These are phyloP conservation scores for Jacaranda mimosifolia DNA, from an alignment of 257 asterid genomes.

Conservation along the genomic window DNA sequence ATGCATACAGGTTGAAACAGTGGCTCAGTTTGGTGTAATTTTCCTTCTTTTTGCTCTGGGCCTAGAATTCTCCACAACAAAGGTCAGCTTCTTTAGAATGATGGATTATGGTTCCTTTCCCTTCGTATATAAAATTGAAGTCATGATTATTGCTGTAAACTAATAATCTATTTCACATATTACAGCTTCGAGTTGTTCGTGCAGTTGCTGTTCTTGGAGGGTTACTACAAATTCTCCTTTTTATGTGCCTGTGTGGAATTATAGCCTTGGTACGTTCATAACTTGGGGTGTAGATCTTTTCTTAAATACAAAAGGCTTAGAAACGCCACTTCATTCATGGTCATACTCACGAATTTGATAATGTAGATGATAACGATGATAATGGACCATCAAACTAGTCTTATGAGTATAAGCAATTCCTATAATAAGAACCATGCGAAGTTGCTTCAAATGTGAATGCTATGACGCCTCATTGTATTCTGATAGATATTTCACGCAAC, in stretches of 20 bases:
- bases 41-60: conserved; percentile 99
- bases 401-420: neutral
- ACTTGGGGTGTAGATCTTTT: conserved; percentile 26
- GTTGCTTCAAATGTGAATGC: neutral
- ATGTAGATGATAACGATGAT: neutral
- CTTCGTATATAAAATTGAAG: conserved; percentile 27
- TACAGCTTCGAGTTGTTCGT: conserved; percentile 95
- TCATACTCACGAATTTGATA: conserved; percentile 16
- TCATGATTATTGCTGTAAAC: conserved; percentile 28
- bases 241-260: conserved; percentile 94
- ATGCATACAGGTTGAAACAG: conserved; percentile 90
- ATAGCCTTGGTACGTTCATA: conserved; percentile 78
- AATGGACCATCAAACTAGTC: conserved; percentile 2
- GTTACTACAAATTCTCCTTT: conserved; percentile 85
- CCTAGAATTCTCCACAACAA: conserved; percentile 88
- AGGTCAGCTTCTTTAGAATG: conserved; percentile 58
- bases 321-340: neutral
- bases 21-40: conserved; percentile 99
- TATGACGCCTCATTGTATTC: neutral
- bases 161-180: conserved; percentile 33
- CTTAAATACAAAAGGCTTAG: conserved; percentile 22
- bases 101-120: conserved; percentile 3
- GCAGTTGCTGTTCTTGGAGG: conserved; percentile 99
- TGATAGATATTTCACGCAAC: neutral
- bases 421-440: neutral